These are phyloP conservation scores for Mycena chlorophos DNA, from an alignment of 768 basidiomycete genomes.

Conservation along the genomic window DNA sequence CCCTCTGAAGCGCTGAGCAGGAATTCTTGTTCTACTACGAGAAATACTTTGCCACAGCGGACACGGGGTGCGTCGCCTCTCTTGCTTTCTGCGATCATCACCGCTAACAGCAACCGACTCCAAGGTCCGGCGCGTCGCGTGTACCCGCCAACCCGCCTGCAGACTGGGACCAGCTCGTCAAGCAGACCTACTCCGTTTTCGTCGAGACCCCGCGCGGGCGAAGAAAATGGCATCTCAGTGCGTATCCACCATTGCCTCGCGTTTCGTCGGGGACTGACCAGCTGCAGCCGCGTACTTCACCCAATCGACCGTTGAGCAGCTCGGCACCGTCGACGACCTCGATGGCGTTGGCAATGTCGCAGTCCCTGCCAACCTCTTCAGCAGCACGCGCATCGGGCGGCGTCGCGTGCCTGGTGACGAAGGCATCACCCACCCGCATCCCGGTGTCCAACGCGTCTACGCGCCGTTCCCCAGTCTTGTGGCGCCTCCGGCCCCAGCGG, in stretches of 20 bases:
- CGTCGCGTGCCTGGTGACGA: conserved; percentile 48
- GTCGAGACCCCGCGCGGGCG: conserved; percentile 61
- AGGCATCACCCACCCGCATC: conserved; percentile 6
- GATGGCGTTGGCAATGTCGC: conserved; percentile 54
- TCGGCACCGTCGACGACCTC: conserved; percentile 72
- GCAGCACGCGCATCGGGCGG: conserved; percentile 63
- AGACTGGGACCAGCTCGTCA: conserved; percentile 70
- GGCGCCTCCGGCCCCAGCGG: background rate
- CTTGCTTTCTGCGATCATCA: conserved; percentile 22
- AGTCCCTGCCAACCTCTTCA: conserved; percentile 70
- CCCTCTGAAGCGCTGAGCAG: conserved; percentile 37
- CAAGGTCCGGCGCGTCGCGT: conserved; percentile 25
- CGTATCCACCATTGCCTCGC: conserved; percentile 29
- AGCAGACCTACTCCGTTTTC: conserved; percentile 85
- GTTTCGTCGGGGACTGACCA: background rate
- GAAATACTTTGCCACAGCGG: conserved; percentile 54
- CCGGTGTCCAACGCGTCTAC: conserved; percentile 29
- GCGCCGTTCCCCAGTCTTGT: conserved; percentile 11
- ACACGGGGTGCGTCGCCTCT: conserved; percentile 38
- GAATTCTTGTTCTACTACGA: conserved; percentile 88
- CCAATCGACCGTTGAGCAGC: conserved; percentile 67
- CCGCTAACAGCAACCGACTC: conserved; percentile 41
- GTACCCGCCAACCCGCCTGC: conserved; percentile 37
- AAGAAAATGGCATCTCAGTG: conserved; percentile 84
- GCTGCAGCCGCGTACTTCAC: conserved; percentile 78